phyloP scores from a whole-genome alignment of 169 alveolate genomes.

The Plasmodium relictum region DNA sequence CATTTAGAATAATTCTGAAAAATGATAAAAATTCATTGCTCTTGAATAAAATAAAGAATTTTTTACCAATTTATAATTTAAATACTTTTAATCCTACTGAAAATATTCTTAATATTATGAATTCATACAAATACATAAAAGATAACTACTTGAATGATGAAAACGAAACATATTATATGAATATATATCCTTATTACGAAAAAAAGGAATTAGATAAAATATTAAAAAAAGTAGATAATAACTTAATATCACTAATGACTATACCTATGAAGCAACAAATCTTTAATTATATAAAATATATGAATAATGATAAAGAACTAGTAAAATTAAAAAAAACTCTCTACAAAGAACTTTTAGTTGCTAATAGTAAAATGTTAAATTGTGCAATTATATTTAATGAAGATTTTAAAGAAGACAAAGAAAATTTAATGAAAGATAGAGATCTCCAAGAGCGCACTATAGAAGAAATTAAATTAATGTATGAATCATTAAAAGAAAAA shows the following conservation, averaged over 20 bases:
- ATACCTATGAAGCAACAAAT: slow-evolving; percentile 55
- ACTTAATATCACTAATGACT: slow-evolving; percentile 53
- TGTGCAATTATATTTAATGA: slow-evolving; percentile 12
- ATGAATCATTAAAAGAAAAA: slow-evolving; percentile 49
- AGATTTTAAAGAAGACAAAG: slow-evolving; percentile 5
- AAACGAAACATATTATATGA: slow-evolving; percentile 7
- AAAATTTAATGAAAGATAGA: not conserved
- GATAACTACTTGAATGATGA: slow-evolving; percentile 12
- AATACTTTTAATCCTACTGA: not conserved
- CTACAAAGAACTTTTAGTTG: slow-evolving; percentile 22
- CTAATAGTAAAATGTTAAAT: slow-evolving; percentile 21
- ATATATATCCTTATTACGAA: slow-evolving; percentile 44
- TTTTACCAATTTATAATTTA: slow-evolving; percentile 35
- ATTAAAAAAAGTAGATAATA: slow-evolving; percentile 31
- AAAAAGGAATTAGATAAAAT: slow-evolving; percentile 16
- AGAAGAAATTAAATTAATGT: slow-evolving; percentile 29
- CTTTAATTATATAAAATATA: slow-evolving; percentile 28
- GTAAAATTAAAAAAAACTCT: slow-evolving; percentile 26
- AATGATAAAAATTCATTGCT: slow-evolving; percentile 28
- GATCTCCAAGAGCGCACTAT: slow-evolving; percentile 21
- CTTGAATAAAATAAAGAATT: slow-evolving; percentile 23
- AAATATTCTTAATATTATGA: slow-evolving; percentile 15
- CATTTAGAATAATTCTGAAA: slow-evolving; percentile 41
- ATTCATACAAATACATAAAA: slow-evolving; percentile 46
- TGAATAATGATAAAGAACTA: slow-evolving; percentile 18